A percentile compares a stretch with the other conserved stretches of the same genome.
Evolutionary conservation across 2,329 filamentous ascomycete genomes (phyloP).

Genomic region (Trichoderma polysporum): DNA sequence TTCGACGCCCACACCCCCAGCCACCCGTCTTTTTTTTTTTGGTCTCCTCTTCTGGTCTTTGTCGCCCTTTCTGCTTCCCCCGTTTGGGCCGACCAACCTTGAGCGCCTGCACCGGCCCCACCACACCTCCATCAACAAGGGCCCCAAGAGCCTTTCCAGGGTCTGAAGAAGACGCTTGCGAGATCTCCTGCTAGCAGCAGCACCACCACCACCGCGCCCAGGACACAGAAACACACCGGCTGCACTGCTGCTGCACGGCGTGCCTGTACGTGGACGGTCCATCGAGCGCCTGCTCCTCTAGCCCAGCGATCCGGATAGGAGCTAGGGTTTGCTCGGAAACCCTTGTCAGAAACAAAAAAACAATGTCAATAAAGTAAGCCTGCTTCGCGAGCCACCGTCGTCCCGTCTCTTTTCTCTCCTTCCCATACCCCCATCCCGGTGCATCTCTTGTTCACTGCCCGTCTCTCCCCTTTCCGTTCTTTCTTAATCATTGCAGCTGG

Average conservation of each 20-base stretch:
- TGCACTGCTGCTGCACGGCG: conserved; percentile 20
- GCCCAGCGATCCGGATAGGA: conserved; percentile 27
- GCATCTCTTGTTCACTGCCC: conserved; percentile 22
- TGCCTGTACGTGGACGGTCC: conserved; percentile 20
- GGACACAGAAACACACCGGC: conserved; percentile 13
- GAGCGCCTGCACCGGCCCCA: conserved; percentile 18
- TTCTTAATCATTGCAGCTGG: conserved; percentile 13
- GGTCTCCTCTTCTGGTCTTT: neutral
- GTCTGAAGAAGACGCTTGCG: conserved; percentile 18
- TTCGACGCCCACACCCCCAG: conserved; percentile 14
- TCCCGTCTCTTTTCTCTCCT: conserved; percentile 24
- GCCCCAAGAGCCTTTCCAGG: conserved; percentile 2
- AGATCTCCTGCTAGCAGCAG: conserved; percentile 18
- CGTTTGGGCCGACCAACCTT: conserved; percentile 17
- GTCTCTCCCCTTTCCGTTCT: conserved; percentile 14
- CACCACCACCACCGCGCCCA: neutral
- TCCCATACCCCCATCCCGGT: conserved; percentile 17
- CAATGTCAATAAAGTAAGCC: conserved; percentile 58
- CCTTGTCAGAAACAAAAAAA: conserved; percentile 37
- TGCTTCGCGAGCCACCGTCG: conserved; percentile 24
- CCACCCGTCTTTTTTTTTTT: conserved; percentile 18
- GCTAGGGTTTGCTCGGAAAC: conserved; percentile 36
- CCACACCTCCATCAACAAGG: conserved; percentile 14
- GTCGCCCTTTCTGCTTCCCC: neutral
- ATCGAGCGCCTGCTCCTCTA: conserved; percentile 14